These are phyloP conservation scores for Mycena crocata DNA, from an alignment of 768 basidiomycete genomes.

Conservation along the genomic window DNA sequence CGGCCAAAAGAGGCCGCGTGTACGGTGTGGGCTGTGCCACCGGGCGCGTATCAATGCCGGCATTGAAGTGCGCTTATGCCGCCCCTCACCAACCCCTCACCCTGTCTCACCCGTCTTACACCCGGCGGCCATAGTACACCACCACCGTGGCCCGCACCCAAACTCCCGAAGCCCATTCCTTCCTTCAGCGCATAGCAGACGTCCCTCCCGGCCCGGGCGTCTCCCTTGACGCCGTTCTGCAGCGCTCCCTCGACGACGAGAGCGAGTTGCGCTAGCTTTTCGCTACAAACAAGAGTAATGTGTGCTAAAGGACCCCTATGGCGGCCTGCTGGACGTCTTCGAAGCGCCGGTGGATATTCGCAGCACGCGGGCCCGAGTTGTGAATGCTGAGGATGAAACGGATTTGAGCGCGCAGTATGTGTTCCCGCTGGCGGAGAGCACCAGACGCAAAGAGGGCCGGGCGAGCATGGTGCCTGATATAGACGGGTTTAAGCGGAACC, in stretches of 20 bases:
- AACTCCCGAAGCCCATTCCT: slow-evolving; percentile 26
- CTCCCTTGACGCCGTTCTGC: slow-evolving; percentile 57
- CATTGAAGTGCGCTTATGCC: too few species aligned
- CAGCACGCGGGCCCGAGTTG: slow-evolving; percentile 60
- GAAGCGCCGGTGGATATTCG: slow-evolving; percentile 59
- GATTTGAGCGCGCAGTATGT: slow-evolving; percentile 61
- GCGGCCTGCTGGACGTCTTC: slow-evolving; percentile 72
- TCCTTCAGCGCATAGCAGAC: slow-evolving; percentile 29
- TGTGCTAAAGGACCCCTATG: slow-evolving; percentile 58
- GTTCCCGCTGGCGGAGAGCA: slow-evolving; percentile 57
- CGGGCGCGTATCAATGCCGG: too few species aligned
- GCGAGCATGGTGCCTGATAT: slow-evolving; percentile 59
- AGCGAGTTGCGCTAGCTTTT: slow-evolving; percentile 64
- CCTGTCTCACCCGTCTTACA: too few species aligned
- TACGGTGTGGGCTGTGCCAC: too few species aligned
- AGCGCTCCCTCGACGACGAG: slow-evolving; percentile 67
- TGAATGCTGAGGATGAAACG: slow-evolving; percentile 54
- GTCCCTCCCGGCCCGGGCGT: slow-evolving; percentile 35
- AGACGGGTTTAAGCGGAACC: slow-evolving; percentile 71
- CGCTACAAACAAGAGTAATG: slow-evolving; percentile 60
- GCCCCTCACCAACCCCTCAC: too few species aligned
- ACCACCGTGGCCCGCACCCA: slow-evolving; percentile 13
- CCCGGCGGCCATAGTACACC: too few species aligned
- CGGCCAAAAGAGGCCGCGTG: too few species aligned
- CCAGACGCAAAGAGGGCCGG: slow-evolving; percentile 61